Evolutionary conservation across 768 basidiomycete species (phyloP), one percentile per base, ranked within the genome.

Genomic region (Leccinum variicolor): DNA sequence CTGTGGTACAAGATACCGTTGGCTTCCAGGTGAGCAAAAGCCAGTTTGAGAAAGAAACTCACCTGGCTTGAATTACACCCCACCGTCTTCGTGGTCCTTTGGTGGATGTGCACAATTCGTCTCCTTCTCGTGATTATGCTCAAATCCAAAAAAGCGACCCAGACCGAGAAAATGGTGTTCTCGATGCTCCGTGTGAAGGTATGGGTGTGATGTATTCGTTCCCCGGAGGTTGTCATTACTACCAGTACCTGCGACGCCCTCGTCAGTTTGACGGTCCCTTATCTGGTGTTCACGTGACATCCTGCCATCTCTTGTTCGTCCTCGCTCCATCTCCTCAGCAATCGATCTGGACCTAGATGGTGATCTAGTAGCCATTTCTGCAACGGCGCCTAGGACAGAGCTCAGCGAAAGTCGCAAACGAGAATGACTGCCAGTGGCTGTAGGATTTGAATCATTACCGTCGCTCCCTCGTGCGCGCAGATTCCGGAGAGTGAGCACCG

Each of bases 11-110:
- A 55, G 34, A 54, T 23, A 9, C 39, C 33, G 7, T 36, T 8
- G 57, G 53, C 29, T 31, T 31, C 29, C 1, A 31, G 21, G 39
- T 8, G 39, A 11, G 9, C 6, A 4, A 47, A 39, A 17, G 11
- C 45, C 19, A 23, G 17, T 50, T 14, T 41, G 7, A 36, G 41
- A 41, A 19, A 19, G 10, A 47, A 47, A 72, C 79, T 26, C 50
- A 88, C 94, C 94, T 76, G 89, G 87, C 68, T 86, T 84, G 70
- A 97, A 97, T 73, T 95, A 95, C 67, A 87, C 91, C 91, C 93
- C 97, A 10, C 79, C 76, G 45, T 81, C 75, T 1, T 76, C 78
- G 6, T 68, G 69, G 23, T 78, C 77, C 55, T 79, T 76, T 28
- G 63, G 73, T 52, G 76, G 74, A 6, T 66, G 74, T 28, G 62